A percentile compares a stretch with the other conserved stretches of the same genome.
phyloP scores from a whole-genome alignment of 1,139 yeast genomes.

The Meyerozyma guilliermondii region DNA sequence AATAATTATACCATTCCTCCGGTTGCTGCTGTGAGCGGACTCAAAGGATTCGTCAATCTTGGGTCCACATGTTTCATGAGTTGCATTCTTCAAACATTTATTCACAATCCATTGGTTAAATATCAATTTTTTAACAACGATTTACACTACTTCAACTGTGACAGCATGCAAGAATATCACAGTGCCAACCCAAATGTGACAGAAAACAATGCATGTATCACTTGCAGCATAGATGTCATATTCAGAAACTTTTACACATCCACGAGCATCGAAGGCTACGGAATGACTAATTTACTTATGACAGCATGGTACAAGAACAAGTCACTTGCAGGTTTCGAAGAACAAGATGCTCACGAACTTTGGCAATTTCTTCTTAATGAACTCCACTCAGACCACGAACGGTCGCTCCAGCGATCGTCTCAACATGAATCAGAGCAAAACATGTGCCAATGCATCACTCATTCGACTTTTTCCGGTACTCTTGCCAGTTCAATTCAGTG shows the following conservation, averaged over 20 bases:
- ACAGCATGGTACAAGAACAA: slow-evolving; percentile 84
- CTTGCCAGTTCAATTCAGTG: slow-evolving; percentile 74
- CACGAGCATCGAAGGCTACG: slow-evolving; percentile 57
- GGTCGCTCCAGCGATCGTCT: slow-evolving; percentile 14
- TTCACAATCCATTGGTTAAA: slow-evolving; percentile 84
- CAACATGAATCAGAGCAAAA: slow-evolving; percentile 10
- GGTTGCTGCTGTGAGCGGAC: slow-evolving; percentile 62
- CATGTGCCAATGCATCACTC: slow-evolving; percentile 72
- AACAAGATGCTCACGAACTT: slow-evolving; percentile 97
- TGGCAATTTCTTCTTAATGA: slow-evolving; percentile 88
- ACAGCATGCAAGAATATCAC: slow-evolving; percentile 13
- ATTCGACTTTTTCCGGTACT: slow-evolving; percentile 72
- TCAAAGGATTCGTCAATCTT: slow-evolving; percentile 84
- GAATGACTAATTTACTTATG: slow-evolving; percentile 64
- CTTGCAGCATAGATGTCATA: slow-evolving; percentile 80
- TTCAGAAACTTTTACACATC: slow-evolving; percentile 62
- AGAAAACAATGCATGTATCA: slow-evolving; percentile 53
- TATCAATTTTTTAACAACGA: slow-evolving; percentile 72
- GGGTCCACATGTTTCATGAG: slow-evolving; percentile 98
- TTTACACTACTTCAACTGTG: slow-evolving; percentile 39
- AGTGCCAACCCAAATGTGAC: slow-evolving; percentile 24
- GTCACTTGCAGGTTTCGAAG: slow-evolving; percentile 88
- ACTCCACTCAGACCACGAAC: slow-evolving; percentile 55
- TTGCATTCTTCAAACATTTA: slow-evolving; percentile 74
- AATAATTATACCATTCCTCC: slow-evolving; percentile 42